Conservation (phyloP, 495 filamentous ascomycete genomes). For the Penicillium maclennaniae region DNA sequence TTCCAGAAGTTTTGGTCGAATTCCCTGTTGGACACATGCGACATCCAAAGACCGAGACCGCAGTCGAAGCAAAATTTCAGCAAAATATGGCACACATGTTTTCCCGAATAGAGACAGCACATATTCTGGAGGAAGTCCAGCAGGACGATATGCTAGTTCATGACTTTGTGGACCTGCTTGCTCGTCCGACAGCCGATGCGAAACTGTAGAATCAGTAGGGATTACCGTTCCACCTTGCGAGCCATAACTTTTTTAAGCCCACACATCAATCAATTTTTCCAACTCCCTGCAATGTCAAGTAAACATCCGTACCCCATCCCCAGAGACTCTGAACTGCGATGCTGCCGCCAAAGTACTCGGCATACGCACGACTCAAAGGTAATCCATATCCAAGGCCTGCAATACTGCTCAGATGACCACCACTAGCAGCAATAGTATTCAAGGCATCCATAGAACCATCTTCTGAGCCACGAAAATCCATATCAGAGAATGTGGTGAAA, state of each 20-base stretch:
- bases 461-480: constrained; percentile 35
- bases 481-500: constrained; percentile 88
- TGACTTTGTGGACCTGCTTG: constrained; percentile 70
- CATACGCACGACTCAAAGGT: constrained; percentile 88
- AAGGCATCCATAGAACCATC: constrained; percentile 60
- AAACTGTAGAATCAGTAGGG: background rate
- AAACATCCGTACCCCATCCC: constrained; percentile 91
- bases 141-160: constrained; percentile 58
- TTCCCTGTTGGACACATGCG: constrained; percentile 77
- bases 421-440: constrained; percentile 64
- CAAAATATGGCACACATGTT: constrained; percentile 68
- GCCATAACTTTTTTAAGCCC: background rate
- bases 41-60: constrained; percentile 69
- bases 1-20: constrained; percentile 78
- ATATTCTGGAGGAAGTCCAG: constrained; percentile 61
- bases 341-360: constrained; percentile 97
- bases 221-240: background rate
- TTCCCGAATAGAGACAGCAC: constrained; percentile 55
- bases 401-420: constrained; percentile 69
- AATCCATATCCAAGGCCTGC: constrained; percentile 92
- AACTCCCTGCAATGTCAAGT: constrained; percentile 78
- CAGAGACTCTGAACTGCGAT: constrained; percentile 89
- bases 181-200: constrained; percentile 1
- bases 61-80: constrained; percentile 74
- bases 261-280: constrained; percentile 53